Conservation (phyloP, 2,329 filamentous ascomycete species). For the Leptographium flavum region DNA sequence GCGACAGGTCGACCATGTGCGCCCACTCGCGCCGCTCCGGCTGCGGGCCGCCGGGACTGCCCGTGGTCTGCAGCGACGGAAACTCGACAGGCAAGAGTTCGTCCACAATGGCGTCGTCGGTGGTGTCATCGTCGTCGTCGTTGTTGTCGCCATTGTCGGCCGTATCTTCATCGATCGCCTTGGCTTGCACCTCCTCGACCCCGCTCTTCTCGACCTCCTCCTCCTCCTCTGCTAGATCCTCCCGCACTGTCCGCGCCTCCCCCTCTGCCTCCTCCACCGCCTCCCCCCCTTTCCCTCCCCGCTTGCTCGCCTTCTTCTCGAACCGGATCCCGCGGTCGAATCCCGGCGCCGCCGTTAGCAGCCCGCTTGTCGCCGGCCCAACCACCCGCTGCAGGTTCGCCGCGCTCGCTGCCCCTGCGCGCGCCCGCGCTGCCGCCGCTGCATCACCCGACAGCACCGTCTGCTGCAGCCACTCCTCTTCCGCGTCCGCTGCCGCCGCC, state of each 20-base stretch:
- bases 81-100: slow-evolving; percentile 84
- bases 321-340: slow-evolving; percentile 67
- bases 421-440: slow-evolving; percentile 13
- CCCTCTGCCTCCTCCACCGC: not conserved
- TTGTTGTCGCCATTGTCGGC: slow-evolving; percentile 41
- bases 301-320: slow-evolving; percentile 31
- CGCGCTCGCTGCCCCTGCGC: slow-evolving; percentile 10
- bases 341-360: slow-evolving; percentile 73
- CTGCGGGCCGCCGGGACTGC: slow-evolving; percentile 57
- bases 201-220: not conserved
- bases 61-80: slow-evolving; percentile 73
- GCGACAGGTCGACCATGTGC: slow-evolving; percentile 93
- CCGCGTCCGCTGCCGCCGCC: slow-evolving; percentile 70
- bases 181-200: not conserved
- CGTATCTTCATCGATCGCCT: slow-evolving; percentile 22
- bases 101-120: slow-evolving; percentile 39
- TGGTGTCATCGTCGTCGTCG: slow-evolving; percentile 4
- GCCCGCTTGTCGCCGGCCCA: slow-evolving; percentile 59
- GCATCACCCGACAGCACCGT: slow-evolving; percentile 15
- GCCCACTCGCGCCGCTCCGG: slow-evolving; percentile 83
- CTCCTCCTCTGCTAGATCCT: not conserved
- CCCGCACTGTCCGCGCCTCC: not conserved
- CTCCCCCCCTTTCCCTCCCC: not conserved
- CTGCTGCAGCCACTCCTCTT: slow-evolving; percentile 34
- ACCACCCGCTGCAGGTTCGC: slow-evolving; percentile 51